Base-by-base conservation (phyloP, 2,329 filamentous ascomycete genomes). In the Paracamarosporium sp. region DNA sequence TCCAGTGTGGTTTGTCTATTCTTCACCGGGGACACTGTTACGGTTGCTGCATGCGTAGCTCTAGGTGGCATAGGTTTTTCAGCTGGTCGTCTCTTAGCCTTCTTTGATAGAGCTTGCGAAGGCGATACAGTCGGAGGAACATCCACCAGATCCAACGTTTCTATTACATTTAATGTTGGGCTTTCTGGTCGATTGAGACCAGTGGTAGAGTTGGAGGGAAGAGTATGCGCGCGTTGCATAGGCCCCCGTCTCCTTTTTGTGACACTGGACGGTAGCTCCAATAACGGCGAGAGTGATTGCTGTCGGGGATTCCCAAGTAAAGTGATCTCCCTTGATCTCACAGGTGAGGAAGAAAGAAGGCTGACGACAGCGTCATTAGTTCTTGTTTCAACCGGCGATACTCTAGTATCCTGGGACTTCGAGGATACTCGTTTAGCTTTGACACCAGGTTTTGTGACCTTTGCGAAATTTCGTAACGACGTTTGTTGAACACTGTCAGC, bases 391-490 rank as follows among this genome's bases (percentile, higher is more conserved):
- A 56, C 40, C 35, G 58, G 53, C 22, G 52, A 47, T 36, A 45
- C 13, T 3, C 31, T 5, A 7, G 57, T 41, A 12, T 58, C 63
- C 28, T 66, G 64, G 6, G 60, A n/a, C 50, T 75, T 74, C 7
- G 63, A 55, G 9, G 62, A 36, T 8, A 54, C 60, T 50, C 61
- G 66, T 11, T 65, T 62, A 0, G 56, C 40, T 28, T 61, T 70
- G 5, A 65, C 57, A 0, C 71, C 68, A 45, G 74, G 72, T 48
- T 77, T 78, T 5, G 72, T 76, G 7, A 76, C 69, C 46, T 71
- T 76, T 5, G 74, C 67, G 44, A 74, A 77, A 2, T 47, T 52
- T 25, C 72, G 40, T 15, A 78, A 71, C 5, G 69, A 53, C 8
- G 56, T 55, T 54, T 73, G 68, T 1, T 64, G 60, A 46, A 64